These are phyloP conservation scores for Ophiocordyceps camponoti-leonardi DNA, from an alignment of 2,329 filamentous ascomycete species.

Conservation along the genomic window DNA sequence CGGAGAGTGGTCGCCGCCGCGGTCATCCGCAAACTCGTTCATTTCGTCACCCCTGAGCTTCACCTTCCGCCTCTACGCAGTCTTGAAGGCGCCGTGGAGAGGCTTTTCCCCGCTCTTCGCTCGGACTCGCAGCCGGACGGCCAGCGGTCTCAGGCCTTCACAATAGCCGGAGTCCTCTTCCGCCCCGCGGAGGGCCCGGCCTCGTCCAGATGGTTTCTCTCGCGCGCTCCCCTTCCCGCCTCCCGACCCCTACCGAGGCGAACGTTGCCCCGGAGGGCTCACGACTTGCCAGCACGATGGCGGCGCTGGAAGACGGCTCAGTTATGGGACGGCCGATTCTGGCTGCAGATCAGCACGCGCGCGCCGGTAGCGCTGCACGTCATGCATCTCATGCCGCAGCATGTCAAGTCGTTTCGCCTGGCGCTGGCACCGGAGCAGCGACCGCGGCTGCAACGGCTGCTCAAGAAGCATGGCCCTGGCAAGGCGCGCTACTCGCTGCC, in stretches of 20 bases:
- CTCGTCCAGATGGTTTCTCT: conserved; percentile 23
- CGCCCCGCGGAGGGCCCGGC: conserved; percentile 11
- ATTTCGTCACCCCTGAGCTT: conserved; percentile 31
- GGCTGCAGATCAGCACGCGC: conserved; percentile 32
- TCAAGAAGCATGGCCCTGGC: conserved; percentile 32
- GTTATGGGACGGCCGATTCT: conserved; percentile 45
- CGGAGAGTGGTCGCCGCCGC: conserved; percentile 27
- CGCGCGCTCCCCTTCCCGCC: conserved; percentile 26
- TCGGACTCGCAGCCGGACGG: conserved; percentile 1
- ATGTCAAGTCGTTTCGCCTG: conserved; percentile 30
- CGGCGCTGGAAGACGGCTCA: conserved; percentile 14
- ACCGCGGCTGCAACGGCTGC: conserved; percentile 19
- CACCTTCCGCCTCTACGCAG: conserved; percentile 23
- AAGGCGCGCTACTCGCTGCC: conserved; percentile 39
- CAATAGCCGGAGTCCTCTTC: conserved; percentile 20
- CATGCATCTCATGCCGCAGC: conserved; percentile 24
- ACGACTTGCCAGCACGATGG: conserved; percentile 7
- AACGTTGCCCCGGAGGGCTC: conserved; percentile 7
- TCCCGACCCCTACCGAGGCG: conserved; percentile 13
- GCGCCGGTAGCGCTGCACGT: conserved; percentile 24
- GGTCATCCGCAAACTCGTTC: conserved; percentile 28
- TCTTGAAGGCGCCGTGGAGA: conserved; percentile 26
- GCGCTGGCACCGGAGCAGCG: conserved; percentile 17
- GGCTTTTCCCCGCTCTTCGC: conserved; percentile 29
- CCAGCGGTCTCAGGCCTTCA: conserved; percentile 20